Conservation (phyloP, 352 stramenopile species). For the Pythium aphanidermatum region DNA sequence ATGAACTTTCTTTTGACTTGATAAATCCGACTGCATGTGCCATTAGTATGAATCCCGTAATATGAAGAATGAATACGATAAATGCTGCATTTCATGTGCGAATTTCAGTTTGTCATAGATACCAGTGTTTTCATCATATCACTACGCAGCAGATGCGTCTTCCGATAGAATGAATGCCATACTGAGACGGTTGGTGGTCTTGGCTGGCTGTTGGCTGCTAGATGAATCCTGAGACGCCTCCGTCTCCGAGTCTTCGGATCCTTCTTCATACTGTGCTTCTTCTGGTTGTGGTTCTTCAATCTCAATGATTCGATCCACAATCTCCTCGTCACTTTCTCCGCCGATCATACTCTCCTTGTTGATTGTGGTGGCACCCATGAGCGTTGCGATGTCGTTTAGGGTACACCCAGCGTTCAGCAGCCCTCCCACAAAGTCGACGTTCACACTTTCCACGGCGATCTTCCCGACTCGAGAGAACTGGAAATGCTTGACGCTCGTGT, state of each 20-base stretch:
- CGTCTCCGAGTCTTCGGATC: background rate
- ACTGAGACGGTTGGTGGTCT: too few relatives aligned
- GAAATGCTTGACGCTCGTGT: conserved; percentile 13
- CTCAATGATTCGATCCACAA: background rate
- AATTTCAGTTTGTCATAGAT: too few relatives aligned
- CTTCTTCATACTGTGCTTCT: too few relatives aligned
- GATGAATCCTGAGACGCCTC: background rate
- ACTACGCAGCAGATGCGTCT: background rate
- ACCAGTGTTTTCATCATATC: background rate
- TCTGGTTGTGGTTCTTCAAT: background rate
- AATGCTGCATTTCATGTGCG: too few relatives aligned
- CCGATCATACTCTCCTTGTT: conserved; percentile 10
- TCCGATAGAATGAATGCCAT: background rate
- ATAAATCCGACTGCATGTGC: too few relatives aligned
- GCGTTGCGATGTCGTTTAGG: conserved; percentile 31
- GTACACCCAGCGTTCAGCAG: conserved; percentile 18
- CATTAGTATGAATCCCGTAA: background rate
- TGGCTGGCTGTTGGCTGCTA: too few relatives aligned
- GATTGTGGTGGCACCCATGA: conserved; percentile 23
- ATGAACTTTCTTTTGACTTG: conserved; percentile 20
- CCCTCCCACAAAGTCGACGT: conserved; percentile 18
- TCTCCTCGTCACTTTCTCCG: too few relatives aligned
- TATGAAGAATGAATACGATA: too few relatives aligned
- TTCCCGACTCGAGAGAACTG: conserved; percentile 14
- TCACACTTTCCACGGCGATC: conserved; percentile 8